Percentiles rank a stretch among this genome's conserved stretches.
Evolutionary conservation across 371 early-diverging fungal species (phyloP).

Genomic region (Apophysomyces sp.): DNA sequence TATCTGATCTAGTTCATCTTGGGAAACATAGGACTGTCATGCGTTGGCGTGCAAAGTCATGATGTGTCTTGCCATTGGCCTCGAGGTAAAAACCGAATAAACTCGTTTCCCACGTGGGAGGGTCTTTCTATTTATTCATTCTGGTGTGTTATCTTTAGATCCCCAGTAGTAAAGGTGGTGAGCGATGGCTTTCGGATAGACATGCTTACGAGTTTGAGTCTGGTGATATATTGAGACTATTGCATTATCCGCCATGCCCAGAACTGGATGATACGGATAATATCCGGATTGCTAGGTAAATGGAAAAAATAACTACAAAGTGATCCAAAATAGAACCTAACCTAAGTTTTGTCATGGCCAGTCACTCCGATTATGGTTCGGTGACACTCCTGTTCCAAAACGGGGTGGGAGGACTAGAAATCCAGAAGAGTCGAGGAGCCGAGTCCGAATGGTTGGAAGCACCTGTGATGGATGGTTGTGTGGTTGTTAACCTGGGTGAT

Average conservation of each 20-base stretch:
- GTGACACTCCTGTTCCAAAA: constrained; percentile 64
- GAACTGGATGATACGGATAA: constrained; percentile 15
- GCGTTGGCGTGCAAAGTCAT: constrained; percentile 14
- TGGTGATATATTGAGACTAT: constrained; percentile 45
- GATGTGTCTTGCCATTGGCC: constrained; percentile 14
- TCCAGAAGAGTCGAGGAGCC: constrained; percentile 34
- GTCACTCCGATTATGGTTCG: constrained; percentile 63
- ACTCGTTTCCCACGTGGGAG: background rate
- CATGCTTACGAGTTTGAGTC: constrained; percentile 44
- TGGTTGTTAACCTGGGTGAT: constrained; percentile 66
- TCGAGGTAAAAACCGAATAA: constrained; percentile 13
- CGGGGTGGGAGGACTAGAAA: constrained; percentile 60
- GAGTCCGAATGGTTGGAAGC: constrained; percentile 50
- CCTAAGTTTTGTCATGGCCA: constrained; percentile 2
- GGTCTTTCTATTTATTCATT: background rate
- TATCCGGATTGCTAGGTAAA: constrained; percentile 53
- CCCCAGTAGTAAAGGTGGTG: constrained; percentile 43
- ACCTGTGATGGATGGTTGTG: constrained; percentile 46
- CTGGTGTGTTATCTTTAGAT: constrained; percentile 36
- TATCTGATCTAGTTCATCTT: too few species aligned
- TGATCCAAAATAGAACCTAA: background rate
- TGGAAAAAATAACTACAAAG: background rate
- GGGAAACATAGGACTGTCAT: constrained; percentile 13
- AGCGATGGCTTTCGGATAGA: constrained; percentile 39
- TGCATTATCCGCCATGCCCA: constrained; percentile 48